These are phyloP conservation scores for Leccinum obscurum DNA, from an alignment of 768 basidiomycete genomes.

Conservation along the genomic window DNA sequence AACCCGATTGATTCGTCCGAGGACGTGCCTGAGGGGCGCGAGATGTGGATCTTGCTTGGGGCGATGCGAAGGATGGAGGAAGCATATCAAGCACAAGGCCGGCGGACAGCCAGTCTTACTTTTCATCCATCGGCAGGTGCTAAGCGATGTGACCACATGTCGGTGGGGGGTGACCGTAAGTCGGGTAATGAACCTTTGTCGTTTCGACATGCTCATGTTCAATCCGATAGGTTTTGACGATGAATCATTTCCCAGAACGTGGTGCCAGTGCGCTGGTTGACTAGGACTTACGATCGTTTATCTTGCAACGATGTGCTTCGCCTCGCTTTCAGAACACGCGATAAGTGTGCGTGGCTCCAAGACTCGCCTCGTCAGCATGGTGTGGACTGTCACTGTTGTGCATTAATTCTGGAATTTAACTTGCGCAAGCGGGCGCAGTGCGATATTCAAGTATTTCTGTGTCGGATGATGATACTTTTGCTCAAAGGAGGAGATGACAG, in stretches of 20 bases:
- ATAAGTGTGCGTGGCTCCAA: no score
- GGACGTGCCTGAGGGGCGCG: slow-evolving; percentile 46
- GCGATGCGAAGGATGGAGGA: slow-evolving; percentile 30
- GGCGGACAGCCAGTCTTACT: slow-evolving; percentile 38
- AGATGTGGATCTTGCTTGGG: slow-evolving; percentile 59
- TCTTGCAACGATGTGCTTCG: no score
- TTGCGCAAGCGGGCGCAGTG: no score
- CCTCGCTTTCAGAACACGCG: no score
- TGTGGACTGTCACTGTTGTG: no score
- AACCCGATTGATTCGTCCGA: slow-evolving; percentile 34
- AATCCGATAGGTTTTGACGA: slow-evolving; percentile 61
- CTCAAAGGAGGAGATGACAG: no score
- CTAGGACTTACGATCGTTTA: no score
- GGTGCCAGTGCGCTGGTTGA: no score
- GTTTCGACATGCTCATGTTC: not conserved
- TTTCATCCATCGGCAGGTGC: slow-evolving; percentile 62
- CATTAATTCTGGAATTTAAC: no score
- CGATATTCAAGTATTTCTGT: no score
- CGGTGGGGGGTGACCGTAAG: slow-evolving; percentile 45
- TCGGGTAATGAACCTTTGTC: not conserved
- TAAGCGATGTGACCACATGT: slow-evolving; percentile 38
- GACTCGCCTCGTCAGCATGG: no score
- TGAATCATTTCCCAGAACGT: slow-evolving; percentile 39
- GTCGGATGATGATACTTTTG: no score
- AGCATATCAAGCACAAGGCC: slow-evolving; percentile 33